Evolutionary conservation across 148 eudicot species (phyloP), one percentile per base, ranked within the genome.

Genomic region (Pouteria glomerata): DNA sequence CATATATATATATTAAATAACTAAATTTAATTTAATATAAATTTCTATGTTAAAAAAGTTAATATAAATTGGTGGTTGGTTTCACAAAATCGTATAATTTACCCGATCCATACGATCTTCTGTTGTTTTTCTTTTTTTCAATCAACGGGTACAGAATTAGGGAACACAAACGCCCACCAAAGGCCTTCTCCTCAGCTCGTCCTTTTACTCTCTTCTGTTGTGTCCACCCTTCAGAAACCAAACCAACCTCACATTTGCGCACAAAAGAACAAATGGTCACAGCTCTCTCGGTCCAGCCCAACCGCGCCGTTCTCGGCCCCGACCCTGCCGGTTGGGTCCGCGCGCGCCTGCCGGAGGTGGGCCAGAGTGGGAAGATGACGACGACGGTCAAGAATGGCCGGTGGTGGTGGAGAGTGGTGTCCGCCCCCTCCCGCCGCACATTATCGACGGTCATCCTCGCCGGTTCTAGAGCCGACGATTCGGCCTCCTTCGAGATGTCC

Each of bases 401-500:
- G 68, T 29, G 61, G 11, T 7, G 72, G 52, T 27, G 70, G 37
- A 62, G 58, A 8, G 6, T 50, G 63, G 79, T 34, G n/a, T 76
- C 73, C 35, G 42, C 57, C 8, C 74, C 82, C 8, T 29, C 58
- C 74, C 77, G 81, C 69, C 78, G 81, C 4, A 8, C 70, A 27
- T 24, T 57, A 26, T 41, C n/a, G 65, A 37, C 26, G 66, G 41
- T 66, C 53, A 73, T 59, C 19, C 67, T 47, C 57, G 75, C 84
- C 57, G 79, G 92, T 75, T 89, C 94, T 1, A 68, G 89, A 59
- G 96, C 97, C 27, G 96, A 92, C 66, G 97, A 92, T 63, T 88
- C 96, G 52, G 84, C 89, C 50, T 87, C 93, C 56, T 88, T 74
- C 71, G 92, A 83, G 74, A 93, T 93, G 97, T 87, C 97, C 30